These are phyloP conservation scores for Candida pseudofarinosa DNA, from an alignment of 805 yeast species.

Conservation along the genomic window DNA sequence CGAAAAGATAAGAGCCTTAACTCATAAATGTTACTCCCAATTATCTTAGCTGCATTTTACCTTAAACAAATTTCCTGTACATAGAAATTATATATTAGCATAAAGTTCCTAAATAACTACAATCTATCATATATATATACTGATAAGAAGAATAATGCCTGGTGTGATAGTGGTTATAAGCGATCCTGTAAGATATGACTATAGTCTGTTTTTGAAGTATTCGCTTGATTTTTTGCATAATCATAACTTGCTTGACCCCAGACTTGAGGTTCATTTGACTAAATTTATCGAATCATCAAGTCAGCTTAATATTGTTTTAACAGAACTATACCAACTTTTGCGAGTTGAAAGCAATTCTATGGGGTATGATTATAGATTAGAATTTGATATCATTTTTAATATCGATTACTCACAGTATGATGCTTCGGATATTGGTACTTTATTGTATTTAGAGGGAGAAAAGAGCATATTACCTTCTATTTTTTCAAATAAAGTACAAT, in stretches of 20 bases:
- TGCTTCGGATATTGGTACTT: background rate
- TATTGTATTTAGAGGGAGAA: background rate
- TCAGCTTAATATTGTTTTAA: slow-evolving; percentile 24
- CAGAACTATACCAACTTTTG: slow-evolving; percentile 23
- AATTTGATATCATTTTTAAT: slow-evolving; percentile 28
- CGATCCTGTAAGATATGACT: slow-evolving; percentile 13
- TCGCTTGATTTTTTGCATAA: slow-evolving; percentile 3
- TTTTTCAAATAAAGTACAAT: background rate
- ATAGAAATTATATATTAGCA: background rate
- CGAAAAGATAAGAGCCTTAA: slow-evolving; percentile 9
- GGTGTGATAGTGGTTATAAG: slow-evolving; percentile 7
- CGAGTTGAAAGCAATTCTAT: slow-evolving; percentile 16
- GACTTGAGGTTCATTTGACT: slow-evolving; percentile 23
- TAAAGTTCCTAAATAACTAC: background rate
- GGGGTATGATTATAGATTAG: slow-evolving; percentile 23
- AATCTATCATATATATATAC: slow-evolving; percentile 5
- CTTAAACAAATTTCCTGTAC: background rate
- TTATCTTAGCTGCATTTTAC: background rate
- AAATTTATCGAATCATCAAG: slow-evolving; percentile 15
- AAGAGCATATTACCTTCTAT: background rate
- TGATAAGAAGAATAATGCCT: no score
- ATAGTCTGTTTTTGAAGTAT: slow-evolving; percentile 6
- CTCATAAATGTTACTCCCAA: slow-evolving; percentile 9
- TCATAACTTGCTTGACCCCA: background rate
- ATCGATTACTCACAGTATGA: background rate